Conservation (phyloP, 345 rosid genomes). For the Bruguiera gymnorhiza region DNA sequence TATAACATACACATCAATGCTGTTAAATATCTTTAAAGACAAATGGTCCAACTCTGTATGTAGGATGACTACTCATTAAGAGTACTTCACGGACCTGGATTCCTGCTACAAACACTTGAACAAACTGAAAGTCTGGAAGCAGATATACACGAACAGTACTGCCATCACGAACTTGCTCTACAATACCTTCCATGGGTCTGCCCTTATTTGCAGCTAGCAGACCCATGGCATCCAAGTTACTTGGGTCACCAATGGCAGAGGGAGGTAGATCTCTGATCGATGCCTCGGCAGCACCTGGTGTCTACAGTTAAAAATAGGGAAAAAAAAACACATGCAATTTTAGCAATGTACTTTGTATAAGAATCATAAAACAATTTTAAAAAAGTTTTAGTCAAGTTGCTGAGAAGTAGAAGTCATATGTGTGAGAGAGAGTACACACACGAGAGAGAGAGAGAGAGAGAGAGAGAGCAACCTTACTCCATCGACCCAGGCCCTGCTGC, state of each 20-base stretch:
- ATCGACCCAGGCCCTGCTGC: constrained; percentile 71
- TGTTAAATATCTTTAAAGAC: background rate
- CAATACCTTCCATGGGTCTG: constrained; percentile 78
- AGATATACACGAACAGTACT: constrained; percentile 82
- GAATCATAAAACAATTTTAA: background rate
- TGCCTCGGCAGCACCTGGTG: constrained; percentile 77
- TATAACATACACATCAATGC: background rate
- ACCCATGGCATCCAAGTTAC: constrained; percentile 80
- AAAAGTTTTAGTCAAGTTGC: background rate
- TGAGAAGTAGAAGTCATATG: background rate
- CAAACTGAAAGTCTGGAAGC: constrained; percentile 96
- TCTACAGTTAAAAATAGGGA: constrained; percentile 37
- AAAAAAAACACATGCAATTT: background rate
- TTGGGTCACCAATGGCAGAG: constrained; percentile 85
- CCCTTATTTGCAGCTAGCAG: constrained; percentile 79
- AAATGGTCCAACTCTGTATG: background rate
- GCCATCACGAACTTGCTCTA: constrained; percentile 97
- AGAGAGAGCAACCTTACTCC: constrained; percentile 70
- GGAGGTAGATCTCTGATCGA: constrained; percentile 84
- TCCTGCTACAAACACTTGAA: constrained; percentile 96
- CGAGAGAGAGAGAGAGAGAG: background rate
- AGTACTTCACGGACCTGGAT: constrained; percentile 54
- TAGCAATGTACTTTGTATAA: background rate
- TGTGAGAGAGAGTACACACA: background rate
- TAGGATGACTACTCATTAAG: background rate